Evolutionary conservation across 2,329 filamentous ascomycete genomes (phyloP).

Genomic region (Parastagonospora nodorum): DNA sequence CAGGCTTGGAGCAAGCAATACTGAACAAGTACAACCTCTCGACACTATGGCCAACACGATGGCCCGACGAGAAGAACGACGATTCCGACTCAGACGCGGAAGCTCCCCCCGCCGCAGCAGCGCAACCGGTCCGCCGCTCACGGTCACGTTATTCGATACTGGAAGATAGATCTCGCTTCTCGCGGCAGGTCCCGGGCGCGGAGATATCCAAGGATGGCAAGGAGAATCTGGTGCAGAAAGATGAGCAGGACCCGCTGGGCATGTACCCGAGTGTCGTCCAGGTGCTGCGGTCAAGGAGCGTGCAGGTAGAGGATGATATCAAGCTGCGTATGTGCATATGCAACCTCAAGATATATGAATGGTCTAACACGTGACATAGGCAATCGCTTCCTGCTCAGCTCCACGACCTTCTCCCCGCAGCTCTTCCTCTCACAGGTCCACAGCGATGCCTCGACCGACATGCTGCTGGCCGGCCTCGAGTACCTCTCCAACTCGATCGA

Average conservation of each 20-base stretch:
- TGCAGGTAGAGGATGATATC: constrained; percentile 83
- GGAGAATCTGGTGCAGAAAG: constrained; percentile 81
- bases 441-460: constrained; percentile 79
- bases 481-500: constrained; percentile 90
- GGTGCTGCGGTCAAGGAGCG: constrained; percentile 74
- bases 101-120: constrained; percentile 20
- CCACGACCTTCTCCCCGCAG: constrained; percentile 90
- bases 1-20: constrained; percentile 66
- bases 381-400: constrained; percentile 93
- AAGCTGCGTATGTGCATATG: constrained; percentile 68
- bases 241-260: constrained; percentile 93
- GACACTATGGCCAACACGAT: constrained; percentile 77
- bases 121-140: constrained; percentile 55
- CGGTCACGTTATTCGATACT: constrained; percentile 85
- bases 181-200: constrained; percentile 70
- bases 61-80: constrained; percentile 82
- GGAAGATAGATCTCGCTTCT: constrained; percentile 73
- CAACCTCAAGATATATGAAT: neutral
- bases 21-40: constrained; percentile 89
- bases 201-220: constrained; percentile 71
- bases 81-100: constrained; percentile 63
- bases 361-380: constrained; percentile 53
- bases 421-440: constrained; percentile 93
- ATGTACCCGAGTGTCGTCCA: constrained; percentile 83
- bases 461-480: constrained; percentile 80